Conservation (phyloP, 2,329 filamentous ascomycete species). For the Colletotrichum lindemuthianum region DNA sequence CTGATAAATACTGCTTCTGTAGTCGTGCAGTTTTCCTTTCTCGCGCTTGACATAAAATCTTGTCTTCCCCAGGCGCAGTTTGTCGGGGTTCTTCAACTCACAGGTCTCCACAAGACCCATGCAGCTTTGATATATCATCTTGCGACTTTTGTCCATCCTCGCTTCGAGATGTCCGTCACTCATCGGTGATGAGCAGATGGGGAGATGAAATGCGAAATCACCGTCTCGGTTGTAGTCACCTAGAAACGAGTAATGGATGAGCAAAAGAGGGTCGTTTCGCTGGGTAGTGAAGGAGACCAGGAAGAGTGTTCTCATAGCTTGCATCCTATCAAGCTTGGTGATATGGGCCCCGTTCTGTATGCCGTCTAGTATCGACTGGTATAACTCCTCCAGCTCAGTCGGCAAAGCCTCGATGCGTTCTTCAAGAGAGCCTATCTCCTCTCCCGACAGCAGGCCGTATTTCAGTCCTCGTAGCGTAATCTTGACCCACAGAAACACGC, state of each 20-base stretch:
- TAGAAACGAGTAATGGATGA: background rate
- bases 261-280: background rate
- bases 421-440: background rate
- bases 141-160: background rate
- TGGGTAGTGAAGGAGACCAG: background rate
- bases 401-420: background rate
- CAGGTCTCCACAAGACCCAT: constrained; percentile 4
- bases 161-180: background rate
- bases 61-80: background rate
- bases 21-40: too few relatives aligned
- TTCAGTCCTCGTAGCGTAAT: background rate
- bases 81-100: background rate
- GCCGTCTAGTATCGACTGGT: background rate
- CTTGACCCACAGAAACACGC: constrained; percentile 13
- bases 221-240: background rate
- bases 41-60: too few relatives aligned
- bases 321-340: background rate
- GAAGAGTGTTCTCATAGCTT: background rate
- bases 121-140: background rate
- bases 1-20: too few relatives aligned
- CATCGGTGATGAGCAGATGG: background rate
- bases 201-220: background rate
- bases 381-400: background rate
- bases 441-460: background rate
- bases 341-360: background rate